Percentiles rank a stretch among this genome's conserved stretches.
These are phyloP conservation scores for Coniochaeta sp. DNA, from an alignment of 2,329 filamentous ascomycete genomes.

Conservation along the genomic window DNA sequence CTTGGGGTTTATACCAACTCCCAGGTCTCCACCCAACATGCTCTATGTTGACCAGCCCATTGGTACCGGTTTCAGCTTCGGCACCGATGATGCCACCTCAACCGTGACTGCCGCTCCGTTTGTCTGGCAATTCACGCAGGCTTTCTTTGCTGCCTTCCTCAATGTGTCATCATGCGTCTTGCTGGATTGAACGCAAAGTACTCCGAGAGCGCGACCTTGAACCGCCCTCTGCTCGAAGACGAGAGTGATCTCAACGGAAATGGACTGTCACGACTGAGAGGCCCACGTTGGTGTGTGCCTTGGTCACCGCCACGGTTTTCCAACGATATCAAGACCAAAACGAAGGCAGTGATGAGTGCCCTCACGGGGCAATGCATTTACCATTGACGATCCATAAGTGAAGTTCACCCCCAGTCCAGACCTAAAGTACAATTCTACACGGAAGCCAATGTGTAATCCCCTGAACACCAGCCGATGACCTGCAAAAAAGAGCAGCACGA, in stretches of 20 bases:
- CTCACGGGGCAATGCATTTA: background rate
- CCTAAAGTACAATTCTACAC: background rate
- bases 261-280: background rate
- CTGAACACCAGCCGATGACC: background rate
- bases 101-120: slow-evolving; percentile 37
- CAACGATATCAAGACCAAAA: background rate
- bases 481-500: background rate
- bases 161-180: background rate
- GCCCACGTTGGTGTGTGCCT: no score
- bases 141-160: slow-evolving; percentile 59
- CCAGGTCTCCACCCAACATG: slow-evolving; percentile 28
- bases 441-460: background rate
- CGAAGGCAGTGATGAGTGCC: background rate
- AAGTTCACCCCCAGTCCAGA: background rate
- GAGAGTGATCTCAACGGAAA: background rate
- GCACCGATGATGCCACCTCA: slow-evolving; percentile 24
- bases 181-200: background rate
- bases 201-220: background rate
- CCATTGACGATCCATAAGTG: background rate
- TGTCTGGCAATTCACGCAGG: slow-evolving; percentile 52
- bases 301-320: no score
- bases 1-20: background rate
- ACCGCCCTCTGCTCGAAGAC: background rate
- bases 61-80: slow-evolving; percentile 29
- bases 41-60: slow-evolving; percentile 29